Base-by-base conservation (phyloP, 2,329 filamentous ascomycete species). In the Aspergillus bombycis region DNA sequence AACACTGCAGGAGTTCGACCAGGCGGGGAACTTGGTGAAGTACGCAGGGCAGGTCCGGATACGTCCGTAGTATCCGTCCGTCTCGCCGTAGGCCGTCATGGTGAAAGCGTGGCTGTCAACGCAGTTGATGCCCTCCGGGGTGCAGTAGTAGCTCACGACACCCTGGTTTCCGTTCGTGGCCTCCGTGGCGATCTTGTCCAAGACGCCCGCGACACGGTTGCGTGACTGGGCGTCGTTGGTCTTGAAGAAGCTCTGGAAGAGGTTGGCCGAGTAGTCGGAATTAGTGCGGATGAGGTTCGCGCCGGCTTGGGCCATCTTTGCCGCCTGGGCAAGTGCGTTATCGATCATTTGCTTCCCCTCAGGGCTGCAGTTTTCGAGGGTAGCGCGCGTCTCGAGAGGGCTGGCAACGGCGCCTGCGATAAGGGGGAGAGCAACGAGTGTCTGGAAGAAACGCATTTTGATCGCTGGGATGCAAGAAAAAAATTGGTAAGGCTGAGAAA, bases 221-320 rank as follows among this genome's bases (percentile, higher is more conserved):
- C 43, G 41, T 12, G 58, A 19, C 14, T 34, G 19, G 4, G 53
- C 23, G n/a, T 60, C 58, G 36, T 36, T 45, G 23, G 48, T 45
- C 38, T 60, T 60, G 58, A 60, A 60, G 48, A 60, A 60, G 48
- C 32, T 54, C 6, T 54, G n/a, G 34, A 60, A 60, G 4, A 60
- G 58, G 14, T 21, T 9, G 19, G 10, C 9, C 4, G 32, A 28
- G 26, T 60, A 60, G 10, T 50, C 36, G 23, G 48, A 54, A 28
- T 36, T 36, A n/a, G 23, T 43, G 48, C 58, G 58, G 28, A 60
- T 41, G 16, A 48, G 16, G 5, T 38, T 23, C 10, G 48, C 58
- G 4, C 58, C 58, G 14, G 58, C 46, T 19, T 54, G 21, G 26
- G 58, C 58, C 58, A 60, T 53, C 3, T 30, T 38, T 0, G 48